Conservation (phyloP, 2,329 filamentous ascomycete genomes). For the Gaeumannomyces tritici region DNA sequence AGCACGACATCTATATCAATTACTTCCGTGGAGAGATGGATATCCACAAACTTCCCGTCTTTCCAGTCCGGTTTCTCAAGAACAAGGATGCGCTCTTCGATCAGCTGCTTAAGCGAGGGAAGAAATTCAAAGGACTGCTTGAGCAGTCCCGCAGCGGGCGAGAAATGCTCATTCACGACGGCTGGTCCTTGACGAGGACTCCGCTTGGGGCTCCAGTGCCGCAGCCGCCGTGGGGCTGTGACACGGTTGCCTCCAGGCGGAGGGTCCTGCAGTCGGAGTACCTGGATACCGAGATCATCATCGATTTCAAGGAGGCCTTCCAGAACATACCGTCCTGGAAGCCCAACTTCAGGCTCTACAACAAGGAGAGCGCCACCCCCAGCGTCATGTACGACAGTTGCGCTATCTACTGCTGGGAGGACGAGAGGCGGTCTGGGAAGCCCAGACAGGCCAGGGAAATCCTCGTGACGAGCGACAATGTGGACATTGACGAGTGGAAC, state of each 20-base stretch:
- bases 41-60: conserved; percentile 25
- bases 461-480: too few relatives aligned
- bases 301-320: conserved; percentile 14
- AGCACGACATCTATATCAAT: conserved; percentile 24
- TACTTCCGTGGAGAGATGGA: conserved; percentile 26
- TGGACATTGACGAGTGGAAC: too few relatives aligned
- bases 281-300: conserved; percentile 15
- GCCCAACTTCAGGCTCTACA: too few relatives aligned
- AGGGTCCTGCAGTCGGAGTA: neutral
- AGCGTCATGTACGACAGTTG: too few relatives aligned
- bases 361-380: too few relatives aligned
- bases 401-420: too few relatives aligned
- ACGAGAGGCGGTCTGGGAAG: too few relatives aligned
- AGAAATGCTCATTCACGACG: conserved; percentile 28
- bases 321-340: neutral
- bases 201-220: conserved; percentile 11
- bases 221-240: too few relatives aligned
- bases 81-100: conserved; percentile 23
- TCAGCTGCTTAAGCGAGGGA: conserved; percentile 5
- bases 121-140: conserved; percentile 15
- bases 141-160: too few relatives aligned
- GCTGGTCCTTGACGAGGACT: conserved; percentile 29
- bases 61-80: conserved; percentile 27
- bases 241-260: too few relatives aligned
- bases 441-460: too few relatives aligned